Percentiles rank a stretch among this genome's conserved stretches.
Conservation (phyloP, 257 asterid genomes). For the Nicotiana otophora region DNA sequence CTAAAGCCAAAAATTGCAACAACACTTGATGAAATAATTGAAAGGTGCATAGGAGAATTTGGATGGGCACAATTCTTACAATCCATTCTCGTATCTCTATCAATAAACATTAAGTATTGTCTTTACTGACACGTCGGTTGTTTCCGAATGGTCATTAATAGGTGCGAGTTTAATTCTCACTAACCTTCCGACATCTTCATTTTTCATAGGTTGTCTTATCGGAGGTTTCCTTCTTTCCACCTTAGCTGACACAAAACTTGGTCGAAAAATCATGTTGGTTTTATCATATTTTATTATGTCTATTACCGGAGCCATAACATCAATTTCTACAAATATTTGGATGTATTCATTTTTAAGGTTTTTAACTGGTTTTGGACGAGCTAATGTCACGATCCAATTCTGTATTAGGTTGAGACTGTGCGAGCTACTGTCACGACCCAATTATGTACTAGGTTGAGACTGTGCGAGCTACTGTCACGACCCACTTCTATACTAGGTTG, state of each 20-base stretch:
- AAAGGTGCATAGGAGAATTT: slow-evolving; percentile 52
- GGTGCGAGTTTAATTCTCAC: slow-evolving; percentile 40
- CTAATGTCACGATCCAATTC: slow-evolving; percentile 9
- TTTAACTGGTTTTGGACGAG: slow-evolving; percentile 50
- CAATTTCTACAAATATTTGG: slow-evolving; percentile 46
- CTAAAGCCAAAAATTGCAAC: neutral
- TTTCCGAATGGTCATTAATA: slow-evolving; percentile 59
- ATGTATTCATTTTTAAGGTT: slow-evolving; percentile 37
- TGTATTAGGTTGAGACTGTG: too few species aligned
- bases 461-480: too few species aligned
- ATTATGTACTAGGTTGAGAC: too few species aligned
- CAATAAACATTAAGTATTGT: slow-evolving; percentile 56
- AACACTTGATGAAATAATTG: slow-evolving; percentile 49
- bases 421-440: too few species aligned
- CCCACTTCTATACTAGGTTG: too few species aligned
- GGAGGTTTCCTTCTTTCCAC: slow-evolving; percentile 65
- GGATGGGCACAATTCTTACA: slow-evolving; percentile 53
- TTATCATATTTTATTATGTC: slow-evolving; percentile 47
- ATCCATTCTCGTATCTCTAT: slow-evolving; percentile 41
- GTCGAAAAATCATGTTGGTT: slow-evolving; percentile 50
- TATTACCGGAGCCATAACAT: slow-evolving; percentile 32
- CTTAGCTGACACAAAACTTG: slow-evolving; percentile 54
- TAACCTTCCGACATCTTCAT: slow-evolving; percentile 57
- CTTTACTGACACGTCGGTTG: slow-evolving; percentile 45
- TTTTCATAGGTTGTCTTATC: slow-evolving; percentile 48